Evolutionary conservation across 2,329 filamentous ascomycete species (phyloP).

Genomic region (Knoxdaviesia proteae): DNA sequence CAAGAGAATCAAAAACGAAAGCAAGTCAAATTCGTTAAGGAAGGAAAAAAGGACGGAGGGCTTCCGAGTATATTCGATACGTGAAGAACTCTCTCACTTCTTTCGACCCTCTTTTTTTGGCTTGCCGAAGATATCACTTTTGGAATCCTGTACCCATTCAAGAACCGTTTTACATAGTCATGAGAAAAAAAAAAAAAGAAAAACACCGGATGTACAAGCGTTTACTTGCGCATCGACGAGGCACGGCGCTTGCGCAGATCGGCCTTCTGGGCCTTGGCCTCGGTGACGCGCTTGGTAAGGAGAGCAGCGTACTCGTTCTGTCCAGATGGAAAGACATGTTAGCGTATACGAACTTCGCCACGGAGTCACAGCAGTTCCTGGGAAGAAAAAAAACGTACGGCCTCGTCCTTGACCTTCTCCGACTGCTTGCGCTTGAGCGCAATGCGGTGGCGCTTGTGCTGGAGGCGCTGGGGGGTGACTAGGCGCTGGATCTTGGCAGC

Average conservation of each 20-base stretch:
- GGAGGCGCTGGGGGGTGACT: conserved; percentile 96
- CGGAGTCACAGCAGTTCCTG: background rate
- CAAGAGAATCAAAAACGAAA: too few relatives aligned
- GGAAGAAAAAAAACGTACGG: conserved; percentile 41
- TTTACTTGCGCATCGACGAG: conserved; percentile 84
- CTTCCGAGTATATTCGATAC: too few relatives aligned
- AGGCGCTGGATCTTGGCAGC: conserved; percentile 99
- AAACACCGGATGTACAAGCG: conserved; percentile 9
- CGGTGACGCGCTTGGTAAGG: conserved; percentile 88
- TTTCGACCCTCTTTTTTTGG: too few relatives aligned
- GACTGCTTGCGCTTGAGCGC: conserved; percentile 96
- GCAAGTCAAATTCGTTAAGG: too few relatives aligned
- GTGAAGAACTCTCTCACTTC: too few relatives aligned
- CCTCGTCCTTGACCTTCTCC: conserved; percentile 97
- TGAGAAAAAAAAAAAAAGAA: conserved; percentile 1
- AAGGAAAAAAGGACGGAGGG: too few relatives aligned
- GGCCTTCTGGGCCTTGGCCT: conserved; percentile 85
- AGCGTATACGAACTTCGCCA: conserved; percentile 5
- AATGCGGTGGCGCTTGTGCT: conserved; percentile 97
- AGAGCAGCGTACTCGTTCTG: conserved; percentile 94
- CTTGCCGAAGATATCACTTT: too few relatives aligned
- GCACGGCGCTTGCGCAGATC: conserved; percentile 94
- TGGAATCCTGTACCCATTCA: too few relatives aligned
- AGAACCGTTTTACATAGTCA: background rate
- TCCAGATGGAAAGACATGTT: conserved; percentile 9